Evolutionary conservation across 495 filamentous ascomycete genomes (phyloP), one percentile per base, ranked within the genome.

Genomic region (Staphylotrichum longicolle): DNA sequence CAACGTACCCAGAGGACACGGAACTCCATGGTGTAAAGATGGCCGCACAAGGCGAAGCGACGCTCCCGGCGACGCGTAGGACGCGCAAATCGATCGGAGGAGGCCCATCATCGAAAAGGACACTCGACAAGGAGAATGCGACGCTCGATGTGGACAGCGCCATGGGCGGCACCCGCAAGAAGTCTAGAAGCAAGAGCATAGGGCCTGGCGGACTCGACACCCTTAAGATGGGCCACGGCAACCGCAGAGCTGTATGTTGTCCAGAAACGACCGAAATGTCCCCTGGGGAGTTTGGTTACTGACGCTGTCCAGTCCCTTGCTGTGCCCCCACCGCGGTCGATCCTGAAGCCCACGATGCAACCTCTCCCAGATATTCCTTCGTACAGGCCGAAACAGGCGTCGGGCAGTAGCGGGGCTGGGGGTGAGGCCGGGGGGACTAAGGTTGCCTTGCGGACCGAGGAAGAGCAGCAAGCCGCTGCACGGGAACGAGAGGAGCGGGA

Each of bases 121-220:
- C 61, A 7, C 73, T 77, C 57, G 86, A 90, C 63, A 86, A 90
- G 71, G 90, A 91, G 71, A 92, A 93, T 77, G 79, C 83, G 64
- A 90, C 85, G 8, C 72, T 84, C 41, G 87, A 90, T 63, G 67
- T 86, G 47, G 70, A 69, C 62, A 64, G 68, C 70, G 63, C 73
- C 63, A 63, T 75, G 73, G 57, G 79, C 69, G 66, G 72, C 69
- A 61, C 73, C 8, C 80, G 78, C 52, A 91, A 88, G 74, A 96
- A 95, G 75, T 90, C 86, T 40, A 85, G 94, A 54, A 97, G 94
- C 73, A 97, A 96, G 75, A 96, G 92, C 71, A 84, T 98, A 62
- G 94, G 94, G 2, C 93, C 93, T 30, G 94, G 92, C 27, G 91
- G 93, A 54, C 75, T 96, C 39, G 91, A 92, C 77, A 85, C 85